These are phyloP conservation scores for Punctularia strigosozonata DNA, from an alignment of 768 basidiomycete species.

Conservation along the genomic window DNA sequence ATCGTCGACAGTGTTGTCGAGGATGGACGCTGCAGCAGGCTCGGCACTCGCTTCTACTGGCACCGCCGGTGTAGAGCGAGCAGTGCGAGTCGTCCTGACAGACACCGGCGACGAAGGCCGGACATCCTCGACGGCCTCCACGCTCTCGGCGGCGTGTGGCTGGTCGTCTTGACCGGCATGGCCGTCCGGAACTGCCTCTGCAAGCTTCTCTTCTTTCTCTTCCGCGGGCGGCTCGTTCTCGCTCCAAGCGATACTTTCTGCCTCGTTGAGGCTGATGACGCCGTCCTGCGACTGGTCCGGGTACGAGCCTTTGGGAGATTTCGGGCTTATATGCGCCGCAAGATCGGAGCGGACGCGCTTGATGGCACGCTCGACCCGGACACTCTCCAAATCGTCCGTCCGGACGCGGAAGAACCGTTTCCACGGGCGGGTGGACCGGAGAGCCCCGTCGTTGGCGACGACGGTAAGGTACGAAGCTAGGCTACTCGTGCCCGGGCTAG, in stretches of 20 bases:
- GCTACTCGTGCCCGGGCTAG: not conserved
- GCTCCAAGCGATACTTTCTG: slow-evolving; percentile 7
- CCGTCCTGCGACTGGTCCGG: too few species aligned
- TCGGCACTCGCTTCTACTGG: too few species aligned
- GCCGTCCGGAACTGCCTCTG: not conserved
- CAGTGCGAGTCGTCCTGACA: too few species aligned
- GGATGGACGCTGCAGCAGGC: too few species aligned
- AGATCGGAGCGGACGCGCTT: slow-evolving; percentile 81
- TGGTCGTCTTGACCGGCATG: not conserved
- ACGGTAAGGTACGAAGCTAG: slow-evolving; percentile 75
- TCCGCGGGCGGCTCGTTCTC: slow-evolving; percentile 16
- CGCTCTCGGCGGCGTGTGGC: not conserved
- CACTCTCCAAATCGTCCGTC: slow-evolving; percentile 81
- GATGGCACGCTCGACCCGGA: slow-evolving; percentile 77
- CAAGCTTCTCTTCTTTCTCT: too few species aligned
- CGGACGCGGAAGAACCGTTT: slow-evolving; percentile 78
- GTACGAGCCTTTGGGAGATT: not conserved
- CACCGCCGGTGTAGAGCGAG: too few species aligned
- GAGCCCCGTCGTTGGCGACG: slow-evolving; percentile 50
- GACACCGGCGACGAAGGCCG: too few species aligned
- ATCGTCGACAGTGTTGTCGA: too few species aligned
- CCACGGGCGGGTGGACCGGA: slow-evolving; percentile 65
- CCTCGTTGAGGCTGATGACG: slow-evolving; percentile 18
- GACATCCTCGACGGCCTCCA: not conserved
- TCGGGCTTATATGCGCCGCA: slow-evolving; percentile 49